Conservation (phyloP, 306 rosid species). For the Citrullus mucosospermus region DNA sequence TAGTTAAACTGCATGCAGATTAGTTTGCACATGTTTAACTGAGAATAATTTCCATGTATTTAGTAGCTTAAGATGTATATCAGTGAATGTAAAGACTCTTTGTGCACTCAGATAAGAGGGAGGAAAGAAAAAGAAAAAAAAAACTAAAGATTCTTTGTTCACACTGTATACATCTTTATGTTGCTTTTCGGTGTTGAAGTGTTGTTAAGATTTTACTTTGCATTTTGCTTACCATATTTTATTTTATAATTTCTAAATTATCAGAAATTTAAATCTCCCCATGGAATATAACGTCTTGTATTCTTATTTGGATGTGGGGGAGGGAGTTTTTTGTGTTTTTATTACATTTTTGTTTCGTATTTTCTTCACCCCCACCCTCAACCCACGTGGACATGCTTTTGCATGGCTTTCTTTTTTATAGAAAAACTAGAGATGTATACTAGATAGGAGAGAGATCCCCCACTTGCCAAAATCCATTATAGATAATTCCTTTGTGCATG, state of each 20-base stretch:
- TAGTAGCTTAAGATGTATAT: neutral
- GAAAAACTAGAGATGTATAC: neutral
- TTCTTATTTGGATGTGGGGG: neutral
- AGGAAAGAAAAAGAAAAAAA: too few species aligned
- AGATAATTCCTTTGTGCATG: neutral
- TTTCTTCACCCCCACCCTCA: neutral
- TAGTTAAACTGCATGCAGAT: neutral
- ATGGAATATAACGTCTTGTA: neutral
- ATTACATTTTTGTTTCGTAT: neutral
- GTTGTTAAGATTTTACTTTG: neutral
- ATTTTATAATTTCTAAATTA: neutral
- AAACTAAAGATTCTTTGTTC: too few species aligned
- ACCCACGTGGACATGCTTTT: neutral
- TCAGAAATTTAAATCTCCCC: neutral
- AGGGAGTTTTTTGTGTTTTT: neutral
- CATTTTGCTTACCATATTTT: neutral
- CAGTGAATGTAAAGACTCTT: neutral
- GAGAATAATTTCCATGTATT: neutral
- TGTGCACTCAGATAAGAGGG: neutral
- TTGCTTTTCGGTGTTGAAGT: neutral
- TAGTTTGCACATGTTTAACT: neutral
- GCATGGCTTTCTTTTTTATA: neutral
- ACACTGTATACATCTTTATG: too few species aligned
- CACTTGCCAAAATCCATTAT: slow-evolving; percentile 1
- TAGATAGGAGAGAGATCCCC: neutral